Percentiles rank a stretch among this genome's conserved stretches.
Conservation (phyloP, 169 alveolate genomes). For the Eimeria falciformis region DNA sequence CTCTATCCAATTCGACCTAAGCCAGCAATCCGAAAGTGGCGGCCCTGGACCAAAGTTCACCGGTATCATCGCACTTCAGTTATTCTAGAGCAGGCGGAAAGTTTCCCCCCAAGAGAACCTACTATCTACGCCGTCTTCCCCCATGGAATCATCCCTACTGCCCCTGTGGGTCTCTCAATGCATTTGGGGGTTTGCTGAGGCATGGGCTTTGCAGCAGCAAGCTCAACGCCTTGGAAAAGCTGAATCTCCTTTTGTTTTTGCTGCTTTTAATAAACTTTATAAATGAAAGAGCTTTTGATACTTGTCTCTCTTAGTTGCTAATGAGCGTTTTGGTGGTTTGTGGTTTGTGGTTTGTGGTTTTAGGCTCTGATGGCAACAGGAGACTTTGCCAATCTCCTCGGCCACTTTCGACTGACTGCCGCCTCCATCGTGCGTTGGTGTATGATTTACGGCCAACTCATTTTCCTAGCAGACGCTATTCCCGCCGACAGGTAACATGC, state of each 20-base stretch:
- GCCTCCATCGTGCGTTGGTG: slow-evolving; percentile 73
- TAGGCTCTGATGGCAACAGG: slow-evolving; percentile 71
- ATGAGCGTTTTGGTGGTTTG: not conserved
- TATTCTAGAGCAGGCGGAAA: slow-evolving; percentile 71
- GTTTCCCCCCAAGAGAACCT: slow-evolving; percentile 72
- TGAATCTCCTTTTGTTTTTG: not conserved
- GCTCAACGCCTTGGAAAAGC: too few species aligned
- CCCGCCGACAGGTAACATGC: slow-evolving; percentile 64
- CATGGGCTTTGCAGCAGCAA: not conserved
- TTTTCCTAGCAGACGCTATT: slow-evolving; percentile 45
- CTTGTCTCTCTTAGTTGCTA: not conserved
- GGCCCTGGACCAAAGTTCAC: slow-evolving; percentile 52
- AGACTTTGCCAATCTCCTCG: slow-evolving; percentile 41
- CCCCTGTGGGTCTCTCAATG: slow-evolving; percentile 56
- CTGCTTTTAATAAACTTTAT: not conserved
- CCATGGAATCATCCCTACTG: slow-evolving; percentile 76
- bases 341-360: not conserved
- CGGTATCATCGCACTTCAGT: slow-evolving; percentile 74
- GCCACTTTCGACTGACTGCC: slow-evolving; percentile 62
- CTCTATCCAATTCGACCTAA: slow-evolving; percentile 48
- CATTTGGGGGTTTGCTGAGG: not conserved
- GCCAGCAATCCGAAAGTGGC: slow-evolving; percentile 55
- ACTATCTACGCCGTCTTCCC: slow-evolving; percentile 73
- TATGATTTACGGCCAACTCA: slow-evolving; percentile 68
- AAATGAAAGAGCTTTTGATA: not conserved